These are phyloP conservation scores for Scenedesmus sp. DNA, from an alignment of 163 green algal species.

Conservation along the genomic window DNA sequence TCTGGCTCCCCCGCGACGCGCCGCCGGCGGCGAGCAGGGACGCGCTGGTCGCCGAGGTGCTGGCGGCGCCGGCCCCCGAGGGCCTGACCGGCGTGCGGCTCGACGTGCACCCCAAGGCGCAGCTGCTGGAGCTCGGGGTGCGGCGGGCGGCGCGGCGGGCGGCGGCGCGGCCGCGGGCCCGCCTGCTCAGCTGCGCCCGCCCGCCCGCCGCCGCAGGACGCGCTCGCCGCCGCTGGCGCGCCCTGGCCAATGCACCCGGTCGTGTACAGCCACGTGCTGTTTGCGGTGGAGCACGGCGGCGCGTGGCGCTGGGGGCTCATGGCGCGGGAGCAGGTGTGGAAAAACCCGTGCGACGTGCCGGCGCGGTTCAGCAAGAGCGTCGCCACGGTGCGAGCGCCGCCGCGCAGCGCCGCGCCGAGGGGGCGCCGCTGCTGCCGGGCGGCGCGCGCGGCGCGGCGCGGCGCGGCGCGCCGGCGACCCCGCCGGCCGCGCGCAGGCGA, in stretches of 20 bases:
- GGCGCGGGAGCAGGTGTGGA: slow-evolving; percentile 13
- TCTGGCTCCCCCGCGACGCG: background rate
- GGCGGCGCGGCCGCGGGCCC: no score
- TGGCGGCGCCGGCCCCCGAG: background rate
- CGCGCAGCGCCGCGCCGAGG: no score
- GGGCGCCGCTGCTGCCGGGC: slow-evolving; percentile 2
- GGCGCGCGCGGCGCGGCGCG: no score
- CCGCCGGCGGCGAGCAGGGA: slow-evolving; percentile 4
- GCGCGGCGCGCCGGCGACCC: no score
- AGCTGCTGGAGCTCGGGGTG: slow-evolving; percentile 28
- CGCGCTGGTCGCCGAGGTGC: background rate
- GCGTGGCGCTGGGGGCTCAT: slow-evolving; percentile 6
- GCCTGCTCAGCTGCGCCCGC: no score
- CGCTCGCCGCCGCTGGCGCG: slow-evolving; percentile 7
- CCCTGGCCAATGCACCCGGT: slow-evolving; percentile 16
- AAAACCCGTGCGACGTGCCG: background rate
- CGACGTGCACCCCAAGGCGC: slow-evolving; percentile 20
- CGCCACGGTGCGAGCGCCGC: slow-evolving; percentile 8
- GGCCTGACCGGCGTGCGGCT: slow-evolving; percentile 6
- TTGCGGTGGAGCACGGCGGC: slow-evolving; percentile 2
- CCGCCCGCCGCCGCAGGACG: background rate
- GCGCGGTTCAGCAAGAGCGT: slow-evolving; percentile 34
- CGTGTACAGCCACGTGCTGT: slow-evolving; percentile 37
- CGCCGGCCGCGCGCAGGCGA: slow-evolving; percentile 27
- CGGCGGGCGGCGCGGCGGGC: no score